Evolutionary conservation across 2,329 filamentous ascomycete species (phyloP).

Genomic region (Triangularia setosa): DNA sequence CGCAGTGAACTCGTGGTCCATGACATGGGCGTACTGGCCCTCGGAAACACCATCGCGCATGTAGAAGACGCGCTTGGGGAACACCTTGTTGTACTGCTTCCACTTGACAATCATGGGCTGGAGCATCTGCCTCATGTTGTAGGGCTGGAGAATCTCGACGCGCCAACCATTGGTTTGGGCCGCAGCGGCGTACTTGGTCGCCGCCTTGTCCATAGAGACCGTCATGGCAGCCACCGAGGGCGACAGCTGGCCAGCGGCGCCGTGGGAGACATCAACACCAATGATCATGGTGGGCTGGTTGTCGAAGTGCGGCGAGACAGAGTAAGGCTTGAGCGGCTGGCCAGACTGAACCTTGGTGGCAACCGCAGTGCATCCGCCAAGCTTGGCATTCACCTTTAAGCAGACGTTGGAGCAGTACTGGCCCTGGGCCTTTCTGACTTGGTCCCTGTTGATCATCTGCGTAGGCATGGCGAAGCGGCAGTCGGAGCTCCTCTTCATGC

Average conservation of each 20-base stretch:
- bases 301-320: slow-evolving; percentile 39
- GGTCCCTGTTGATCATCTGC: slow-evolving; percentile 70
- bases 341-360: slow-evolving; percentile 33
- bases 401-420: slow-evolving; percentile 93
- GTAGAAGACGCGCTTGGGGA: slow-evolving; percentile 77
- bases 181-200: slow-evolving; percentile 71
- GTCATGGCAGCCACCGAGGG: slow-evolving; percentile 86
- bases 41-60: slow-evolving; percentile 91
- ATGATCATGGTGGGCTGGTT: slow-evolving; percentile 71
- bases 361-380: slow-evolving; percentile 73
- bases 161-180: slow-evolving; percentile 81
- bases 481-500: slow-evolving; percentile 86
- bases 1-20: slow-evolving; percentile 70
- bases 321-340: slow-evolving; percentile 18
- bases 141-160: slow-evolving; percentile 69
- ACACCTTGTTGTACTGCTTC: slow-evolving; percentile 51
- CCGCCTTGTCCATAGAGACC: slow-evolving; percentile 68
- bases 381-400: slow-evolving; percentile 96
- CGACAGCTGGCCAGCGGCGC: slow-evolving; percentile 60
- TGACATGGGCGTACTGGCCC: slow-evolving; percentile 75
- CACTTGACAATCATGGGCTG: slow-evolving; percentile 62
- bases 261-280: slow-evolving; percentile 87
- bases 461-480: slow-evolving; percentile 79
- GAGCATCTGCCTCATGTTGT: slow-evolving; percentile 65
- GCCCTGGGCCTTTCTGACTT: slow-evolving; percentile 64